phyloP scores from a whole-genome alignment of 441 rosid genomes.

The Biscutella laevigata region DNA sequence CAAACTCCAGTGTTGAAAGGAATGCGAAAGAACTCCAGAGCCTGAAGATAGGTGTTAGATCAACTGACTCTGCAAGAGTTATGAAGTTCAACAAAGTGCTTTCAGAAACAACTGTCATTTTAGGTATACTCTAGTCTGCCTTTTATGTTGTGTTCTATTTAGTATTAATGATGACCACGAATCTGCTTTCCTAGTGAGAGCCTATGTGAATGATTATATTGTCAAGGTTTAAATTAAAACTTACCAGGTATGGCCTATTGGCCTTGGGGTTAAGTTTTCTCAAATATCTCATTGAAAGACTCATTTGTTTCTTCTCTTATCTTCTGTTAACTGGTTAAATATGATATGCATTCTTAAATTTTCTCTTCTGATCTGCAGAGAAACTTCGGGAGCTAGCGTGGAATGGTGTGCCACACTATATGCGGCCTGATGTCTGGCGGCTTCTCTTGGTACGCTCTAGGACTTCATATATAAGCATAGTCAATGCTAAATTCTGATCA shows the following conservation, averaged over 20 bases:
- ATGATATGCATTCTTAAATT: neutral
- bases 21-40: slow-evolving; percentile 44
- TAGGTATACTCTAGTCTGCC: slow-evolving; percentile 47
- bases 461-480: neutral
- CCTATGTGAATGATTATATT: neutral
- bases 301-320: too few species aligned
- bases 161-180: neutral
- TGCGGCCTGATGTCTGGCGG: slow-evolving; percentile 92
- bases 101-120: slow-evolving; percentile 56
- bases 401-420: slow-evolving; percentile 94
- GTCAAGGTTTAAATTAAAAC: neutral
- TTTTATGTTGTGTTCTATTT: neutral
- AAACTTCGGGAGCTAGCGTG: slow-evolving; percentile 86
- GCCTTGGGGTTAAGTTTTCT: neutral
- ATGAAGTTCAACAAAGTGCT: slow-evolving; percentile 76
- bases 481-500: neutral
- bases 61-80: slow-evolving; percentile 82
- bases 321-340: neutral
- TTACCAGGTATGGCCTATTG: neutral
- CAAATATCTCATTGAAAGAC: neutral
- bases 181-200: neutral
- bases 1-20: slow-evolving; percentile 42
- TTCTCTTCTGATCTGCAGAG: slow-evolving; percentile 34
- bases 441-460: slow-evolving; percentile 77
- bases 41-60: slow-evolving; percentile 56